Conservation (phyloP, 495 filamentous ascomycete genomes). For the Aspergillus affinis region DNA sequence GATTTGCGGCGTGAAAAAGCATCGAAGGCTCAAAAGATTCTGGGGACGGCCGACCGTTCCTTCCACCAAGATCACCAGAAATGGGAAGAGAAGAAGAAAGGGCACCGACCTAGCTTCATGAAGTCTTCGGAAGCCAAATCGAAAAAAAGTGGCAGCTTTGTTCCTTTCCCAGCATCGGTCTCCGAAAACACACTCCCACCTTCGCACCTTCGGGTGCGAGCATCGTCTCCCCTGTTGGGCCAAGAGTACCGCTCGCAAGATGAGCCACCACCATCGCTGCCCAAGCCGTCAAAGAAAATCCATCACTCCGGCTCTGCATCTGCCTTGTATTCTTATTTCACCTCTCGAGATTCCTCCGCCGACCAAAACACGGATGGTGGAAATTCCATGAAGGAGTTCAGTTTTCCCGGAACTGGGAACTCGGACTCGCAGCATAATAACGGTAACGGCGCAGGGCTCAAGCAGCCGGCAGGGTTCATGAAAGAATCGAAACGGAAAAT, state of each 20-base stretch:
- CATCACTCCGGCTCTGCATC: constrained; percentile 40
- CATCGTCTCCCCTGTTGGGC: constrained; percentile 46
- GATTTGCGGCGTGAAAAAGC: constrained; percentile 21
- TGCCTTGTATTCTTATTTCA: constrained; percentile 38
- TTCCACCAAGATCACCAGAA: constrained; percentile 23
- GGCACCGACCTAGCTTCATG: constrained; percentile 31
- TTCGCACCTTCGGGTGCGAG: constrained; percentile 40
- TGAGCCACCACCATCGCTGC: constrained; percentile 23
- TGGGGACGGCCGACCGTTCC: constrained; percentile 34
- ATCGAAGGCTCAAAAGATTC: constrained; percentile 40
- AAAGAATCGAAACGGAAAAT: constrained; percentile 44
- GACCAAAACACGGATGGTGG: constrained; percentile 7
- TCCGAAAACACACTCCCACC: constrained; percentile 22
- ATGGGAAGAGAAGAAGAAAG: constrained; percentile 24
- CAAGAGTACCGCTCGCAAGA: constrained; percentile 35
- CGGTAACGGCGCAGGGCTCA: constrained; percentile 27
- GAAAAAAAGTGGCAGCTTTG: constrained; percentile 24
- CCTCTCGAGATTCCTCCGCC: constrained; percentile 31
- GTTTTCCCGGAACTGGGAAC: constrained; percentile 1
- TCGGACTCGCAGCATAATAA: constrained; percentile 5
- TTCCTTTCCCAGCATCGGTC: constrained; percentile 26
- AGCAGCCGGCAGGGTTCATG: constrained; percentile 24
- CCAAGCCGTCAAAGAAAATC: constrained; percentile 31
- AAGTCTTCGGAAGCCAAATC: constrained; percentile 29
- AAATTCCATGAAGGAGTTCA: constrained; percentile 5